These are phyloP conservation scores for Fusarium udum DNA, from an alignment of 2,329 filamentous ascomycete species.

Conservation along the genomic window DNA sequence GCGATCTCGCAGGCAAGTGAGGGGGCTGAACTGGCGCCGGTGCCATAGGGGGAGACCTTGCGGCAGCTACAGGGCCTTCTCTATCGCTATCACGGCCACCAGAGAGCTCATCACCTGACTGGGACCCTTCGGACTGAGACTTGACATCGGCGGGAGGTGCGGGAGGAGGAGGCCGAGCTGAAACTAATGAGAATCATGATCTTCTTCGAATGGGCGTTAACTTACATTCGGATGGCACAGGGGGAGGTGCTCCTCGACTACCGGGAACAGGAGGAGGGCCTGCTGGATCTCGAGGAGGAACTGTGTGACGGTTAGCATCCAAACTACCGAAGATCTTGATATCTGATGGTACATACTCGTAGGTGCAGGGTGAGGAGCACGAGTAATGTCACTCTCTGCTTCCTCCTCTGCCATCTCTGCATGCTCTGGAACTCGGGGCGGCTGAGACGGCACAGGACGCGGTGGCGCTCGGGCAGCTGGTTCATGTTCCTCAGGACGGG, in stretches of 20 bases:
- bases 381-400: slow-evolving; percentile 50
- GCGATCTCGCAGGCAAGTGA: slow-evolving; percentile 46
- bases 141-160: slow-evolving; percentile 62
- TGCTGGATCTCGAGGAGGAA: slow-evolving; percentile 46
- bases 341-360: slow-evolving; percentile 31
- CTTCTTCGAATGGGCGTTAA: slow-evolving; percentile 30
- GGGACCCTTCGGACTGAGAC: slow-evolving; percentile 80
- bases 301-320: slow-evolving; percentile 45
- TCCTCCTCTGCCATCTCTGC: slow-evolving; percentile 43
- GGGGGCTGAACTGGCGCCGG: slow-evolving; percentile 49
- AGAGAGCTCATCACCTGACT: slow-evolving; percentile 88
- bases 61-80: slow-evolving; percentile 34
- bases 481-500: slow-evolving; percentile 51
- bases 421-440: slow-evolving; percentile 27
- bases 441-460: slow-evolving; percentile 45
- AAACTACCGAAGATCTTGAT: background rate
- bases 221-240: slow-evolving; percentile 70
- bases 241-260: slow-evolving; percentile 64
- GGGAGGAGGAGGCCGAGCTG: slow-evolving; percentile 71
- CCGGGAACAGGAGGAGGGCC: slow-evolving; percentile 58
- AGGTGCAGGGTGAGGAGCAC: slow-evolving; percentile 43
- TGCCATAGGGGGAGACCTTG: slow-evolving; percentile 55
- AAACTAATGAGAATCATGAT: slow-evolving; percentile 41
- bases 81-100: slow-evolving; percentile 56
- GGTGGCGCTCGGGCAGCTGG: slow-evolving; percentile 41